These are phyloP conservation scores for Euphorbia tirucalli DNA, from an alignment of 345 rosid species.

Conservation along the genomic window DNA sequence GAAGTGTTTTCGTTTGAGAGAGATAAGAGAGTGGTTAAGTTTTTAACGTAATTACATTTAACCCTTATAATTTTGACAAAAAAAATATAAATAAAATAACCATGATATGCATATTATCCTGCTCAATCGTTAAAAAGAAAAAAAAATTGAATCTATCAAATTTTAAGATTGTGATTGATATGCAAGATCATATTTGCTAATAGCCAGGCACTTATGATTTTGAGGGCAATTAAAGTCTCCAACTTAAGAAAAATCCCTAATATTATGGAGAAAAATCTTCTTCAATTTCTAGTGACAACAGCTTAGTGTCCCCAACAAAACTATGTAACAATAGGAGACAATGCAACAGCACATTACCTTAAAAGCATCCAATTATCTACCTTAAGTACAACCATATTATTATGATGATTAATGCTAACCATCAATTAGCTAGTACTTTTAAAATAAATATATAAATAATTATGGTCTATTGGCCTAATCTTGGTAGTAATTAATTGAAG, in stretches of 20 bases:
- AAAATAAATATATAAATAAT: background rate
- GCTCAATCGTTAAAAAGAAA: too few species aligned
- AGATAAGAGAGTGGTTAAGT: too few species aligned
- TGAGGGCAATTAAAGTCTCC: background rate
- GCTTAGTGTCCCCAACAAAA: constrained; percentile 2
- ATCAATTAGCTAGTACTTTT: constrained; percentile 10
- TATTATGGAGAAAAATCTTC: constrained; percentile 19
- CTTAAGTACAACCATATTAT: background rate
- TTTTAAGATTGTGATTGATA: background rate
- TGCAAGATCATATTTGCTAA: constrained; percentile 1
- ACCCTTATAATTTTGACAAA: too few species aligned
- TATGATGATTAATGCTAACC: background rate
- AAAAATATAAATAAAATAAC: too few species aligned
- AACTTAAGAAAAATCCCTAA: constrained; percentile 10
- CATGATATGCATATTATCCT: too few species aligned
- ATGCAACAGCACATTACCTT: background rate
- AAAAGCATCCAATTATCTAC: constrained; percentile 9
- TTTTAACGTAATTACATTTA: too few species aligned
- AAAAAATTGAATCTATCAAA: too few species aligned
- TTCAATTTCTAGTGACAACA: background rate
- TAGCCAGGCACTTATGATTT: background rate
- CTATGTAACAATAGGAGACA: constrained; percentile 11
- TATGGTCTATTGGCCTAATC: background rate
- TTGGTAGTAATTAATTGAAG: constrained; percentile 1
- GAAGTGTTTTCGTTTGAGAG: too few species aligned